Evolutionary conservation across 176 grass and related monocot species (phyloP).

Genomic region (maize (Zea mays)): DNA sequence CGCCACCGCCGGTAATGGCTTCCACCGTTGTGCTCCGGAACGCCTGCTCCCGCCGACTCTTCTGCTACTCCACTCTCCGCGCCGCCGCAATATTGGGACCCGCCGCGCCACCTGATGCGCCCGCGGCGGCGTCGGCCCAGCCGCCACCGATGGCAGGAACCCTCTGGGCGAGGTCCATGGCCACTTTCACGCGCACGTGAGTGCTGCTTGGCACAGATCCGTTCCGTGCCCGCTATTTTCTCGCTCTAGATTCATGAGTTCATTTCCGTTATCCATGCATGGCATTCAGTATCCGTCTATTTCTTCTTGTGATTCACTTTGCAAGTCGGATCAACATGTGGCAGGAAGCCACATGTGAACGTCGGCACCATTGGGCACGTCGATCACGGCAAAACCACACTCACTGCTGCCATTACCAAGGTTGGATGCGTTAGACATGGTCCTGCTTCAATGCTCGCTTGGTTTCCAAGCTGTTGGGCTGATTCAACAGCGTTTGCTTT

Average conservation of each 20-base stretch:
- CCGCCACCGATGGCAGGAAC: background rate
- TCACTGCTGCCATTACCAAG: slow-evolving; percentile 94
- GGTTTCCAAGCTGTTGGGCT: background rate
- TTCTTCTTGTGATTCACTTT: background rate
- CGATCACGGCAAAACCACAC: slow-evolving; percentile 92
- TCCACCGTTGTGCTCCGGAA: slow-evolving; percentile 50
- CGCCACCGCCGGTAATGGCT: slow-evolving; percentile 40
- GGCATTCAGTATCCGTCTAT: background rate
- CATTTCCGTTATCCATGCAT: background rate
- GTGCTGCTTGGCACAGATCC: slow-evolving; percentile 22
- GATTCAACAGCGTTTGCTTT: background rate
- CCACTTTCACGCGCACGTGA: slow-evolving; percentile 95
- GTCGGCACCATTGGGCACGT: slow-evolving; percentile 96
- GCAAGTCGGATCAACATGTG: slow-evolving; percentile 32
- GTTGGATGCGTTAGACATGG: slow-evolving; percentile 32
- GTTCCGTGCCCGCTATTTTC: background rate
- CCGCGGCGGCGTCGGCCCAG: slow-evolving; percentile 1
- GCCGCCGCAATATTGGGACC: slow-evolving; percentile 37
- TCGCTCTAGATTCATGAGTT: background rate
- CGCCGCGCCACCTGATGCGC: slow-evolving; percentile 32
- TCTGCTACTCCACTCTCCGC: slow-evolving; percentile 43
- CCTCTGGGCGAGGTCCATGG: slow-evolving; percentile 82
- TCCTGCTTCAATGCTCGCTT: background rate
- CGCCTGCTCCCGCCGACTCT: slow-evolving; percentile 35
- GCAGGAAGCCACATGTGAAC: slow-evolving; percentile 94